A percentile compares a stretch with the other conserved stretches of the same genome.
Conservation (phyloP, 371 early-diverging fungal species). For the Mucor racemosus region DNA sequence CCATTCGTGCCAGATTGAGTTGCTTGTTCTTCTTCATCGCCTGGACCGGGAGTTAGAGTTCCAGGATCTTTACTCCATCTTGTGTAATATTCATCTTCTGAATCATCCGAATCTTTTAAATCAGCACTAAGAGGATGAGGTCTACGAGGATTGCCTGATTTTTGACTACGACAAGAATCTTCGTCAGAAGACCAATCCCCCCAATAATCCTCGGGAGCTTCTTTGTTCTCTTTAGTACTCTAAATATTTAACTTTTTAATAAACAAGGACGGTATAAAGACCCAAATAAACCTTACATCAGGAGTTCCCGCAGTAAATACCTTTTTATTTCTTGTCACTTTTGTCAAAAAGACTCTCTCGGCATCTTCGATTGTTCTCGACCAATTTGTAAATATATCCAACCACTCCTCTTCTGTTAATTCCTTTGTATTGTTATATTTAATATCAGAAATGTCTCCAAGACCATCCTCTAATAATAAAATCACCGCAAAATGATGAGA, state of each 20-base stretch:
- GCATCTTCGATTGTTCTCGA: slow-evolving; percentile 77
- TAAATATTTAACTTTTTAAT: neutral
- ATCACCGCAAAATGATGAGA: slow-evolving; percentile 42
- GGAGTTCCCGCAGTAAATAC: slow-evolving; percentile 20
- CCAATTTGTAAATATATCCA: slow-evolving; percentile 43
- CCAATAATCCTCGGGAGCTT: slow-evolving; percentile 54
- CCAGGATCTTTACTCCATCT: slow-evolving; percentile 52
- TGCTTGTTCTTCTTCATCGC: slow-evolving; percentile 21
- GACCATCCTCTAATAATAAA: slow-evolving; percentile 35
- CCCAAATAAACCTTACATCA: slow-evolving; percentile 21
- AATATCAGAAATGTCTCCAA: slow-evolving; percentile 40
- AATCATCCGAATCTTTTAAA: slow-evolving; percentile 28
- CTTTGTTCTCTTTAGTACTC: slow-evolving; percentile 15
- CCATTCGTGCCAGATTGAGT: neutral
- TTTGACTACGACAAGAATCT: slow-evolving; percentile 8
- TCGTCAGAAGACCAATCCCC: slow-evolving; percentile 56
- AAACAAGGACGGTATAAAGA: neutral
- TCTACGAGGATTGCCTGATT: slow-evolving; percentile 2
- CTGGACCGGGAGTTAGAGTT: slow-evolving; percentile 43
- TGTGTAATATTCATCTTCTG: slow-evolving; percentile 51
- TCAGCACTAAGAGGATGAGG: slow-evolving; percentile 7
- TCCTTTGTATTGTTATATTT: slow-evolving; percentile 54
- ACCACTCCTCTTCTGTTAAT: slow-evolving; percentile 44
- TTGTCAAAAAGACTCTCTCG: slow-evolving; percentile 41
- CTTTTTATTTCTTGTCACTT: slow-evolving; percentile 31